Evolutionary conservation across 345 rosid genomes (phyloP), one percentile per base, ranked within the genome.

Genomic region (Anacardium occidentale): DNA sequence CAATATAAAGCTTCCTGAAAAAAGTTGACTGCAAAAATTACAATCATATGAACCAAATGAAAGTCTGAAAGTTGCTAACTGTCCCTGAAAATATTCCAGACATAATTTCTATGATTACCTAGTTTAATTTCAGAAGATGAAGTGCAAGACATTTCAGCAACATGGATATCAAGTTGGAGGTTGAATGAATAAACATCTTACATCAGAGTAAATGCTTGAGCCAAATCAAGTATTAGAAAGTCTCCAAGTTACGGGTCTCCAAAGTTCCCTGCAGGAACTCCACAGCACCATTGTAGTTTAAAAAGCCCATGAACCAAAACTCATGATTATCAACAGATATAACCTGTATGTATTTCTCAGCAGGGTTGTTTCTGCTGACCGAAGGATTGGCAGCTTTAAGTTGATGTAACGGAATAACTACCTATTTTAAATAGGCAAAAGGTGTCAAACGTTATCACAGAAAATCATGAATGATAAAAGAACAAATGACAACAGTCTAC

Each of bases 281-380:
- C 75, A 81, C 82, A 42, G 91, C 91, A 25, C 78, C 84, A 15
- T 70, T 60, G 55, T 85, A 87, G 84, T 84, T 77, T 68, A 89
- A 76, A 70, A 85, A 84, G 40, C 91, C 90, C 91, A 89, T 85
- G 83, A 87, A 87, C 91, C 90, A 89, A 67, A 87, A 89, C 77
- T 85, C 88, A 66, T 81, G 91, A 64, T 79, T 82, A 48, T 89
- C 93, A 18, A 83, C 80, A 2, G 91, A 87, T 52, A 79, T 78
- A 48, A 87, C 85, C 80, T 87, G 93, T 61, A 89, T 75, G 70
- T 89, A 89, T 79, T 85, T 89, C 75, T 89, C 91, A 5, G 89
- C 71, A 2, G 86, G 71, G 75, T 87, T 85, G 63, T 65, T 72
- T 44, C 67, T 75, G 77, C 84, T 85, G 52, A 85, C 48, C 21